These are phyloP conservation scores for Kazachstania sp. DNA, from an alignment of 1,139 yeast genomes.

Conservation along the genomic window DNA sequence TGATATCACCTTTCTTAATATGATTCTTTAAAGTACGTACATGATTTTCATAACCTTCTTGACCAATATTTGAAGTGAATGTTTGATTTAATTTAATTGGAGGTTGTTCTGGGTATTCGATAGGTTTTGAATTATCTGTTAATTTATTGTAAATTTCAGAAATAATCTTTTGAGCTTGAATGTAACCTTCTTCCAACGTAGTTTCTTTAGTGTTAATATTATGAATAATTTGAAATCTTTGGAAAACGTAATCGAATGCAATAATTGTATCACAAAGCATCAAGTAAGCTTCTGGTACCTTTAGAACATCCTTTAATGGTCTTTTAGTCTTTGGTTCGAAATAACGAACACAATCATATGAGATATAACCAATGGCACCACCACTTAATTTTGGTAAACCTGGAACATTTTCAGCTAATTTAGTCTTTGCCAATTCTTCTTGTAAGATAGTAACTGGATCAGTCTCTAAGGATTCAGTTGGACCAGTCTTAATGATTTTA, in stretches of 20 bases:
- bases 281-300: slow-evolving; percentile 83
- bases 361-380: slow-evolving; percentile 92
- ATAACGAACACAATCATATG: slow-evolving; percentile 92
- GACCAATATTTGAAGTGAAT: slow-evolving; percentile 83
- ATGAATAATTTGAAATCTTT: slow-evolving; percentile 81
- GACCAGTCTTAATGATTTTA: slow-evolving; percentile 75
- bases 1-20: slow-evolving; percentile 82
- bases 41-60: slow-evolving; percentile 81
- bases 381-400: slow-evolving; percentile 84
- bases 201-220: slow-evolving; percentile 47
- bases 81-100: slow-evolving; percentile 55
- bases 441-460: slow-evolving; percentile 79
- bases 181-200: slow-evolving; percentile 43
- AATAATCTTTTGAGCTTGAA: slow-evolving; percentile 49
- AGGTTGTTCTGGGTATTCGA: slow-evolving; percentile 57
- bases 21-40: slow-evolving; percentile 70
- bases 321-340: slow-evolving; percentile 86
- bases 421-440: slow-evolving; percentile 52
- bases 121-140: slow-evolving; percentile 34
- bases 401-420: slow-evolving; percentile 61
- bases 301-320: slow-evolving; percentile 62
- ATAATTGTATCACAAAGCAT: slow-evolving; percentile 87
- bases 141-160: slow-evolving; percentile 42
- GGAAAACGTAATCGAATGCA: slow-evolving; percentile 90
- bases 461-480: slow-evolving; percentile 45